These are phyloP conservation scores for Fusarium solani-melongenae DNA, from an alignment of 2,329 filamentous ascomycete species.

Conservation along the genomic window DNA sequence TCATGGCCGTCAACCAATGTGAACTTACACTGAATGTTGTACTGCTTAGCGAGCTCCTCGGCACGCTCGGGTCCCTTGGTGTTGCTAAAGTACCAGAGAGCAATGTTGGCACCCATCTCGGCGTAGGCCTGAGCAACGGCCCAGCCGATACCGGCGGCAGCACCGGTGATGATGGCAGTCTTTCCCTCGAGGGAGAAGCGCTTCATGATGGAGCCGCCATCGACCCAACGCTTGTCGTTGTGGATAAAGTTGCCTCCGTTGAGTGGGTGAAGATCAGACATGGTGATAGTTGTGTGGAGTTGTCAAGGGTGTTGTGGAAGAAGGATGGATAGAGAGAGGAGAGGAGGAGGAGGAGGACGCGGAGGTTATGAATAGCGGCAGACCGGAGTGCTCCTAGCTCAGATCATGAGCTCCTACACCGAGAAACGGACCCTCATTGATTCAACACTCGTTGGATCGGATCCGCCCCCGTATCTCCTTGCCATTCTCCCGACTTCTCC, in stretches of 20 bases:
- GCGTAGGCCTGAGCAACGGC: constrained; percentile 70
- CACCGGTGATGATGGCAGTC: constrained; percentile 74
- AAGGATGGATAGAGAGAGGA: not conserved
- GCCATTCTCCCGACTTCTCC: not conserved
- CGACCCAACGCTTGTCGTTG: constrained; percentile 33
- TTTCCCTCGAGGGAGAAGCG: constrained; percentile 73
- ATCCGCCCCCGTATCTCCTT: constrained; percentile 12
- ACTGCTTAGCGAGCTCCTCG: constrained; percentile 68
- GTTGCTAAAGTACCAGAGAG: constrained; percentile 76
- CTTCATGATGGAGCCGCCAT: constrained; percentile 41
- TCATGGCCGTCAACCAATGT: no score
- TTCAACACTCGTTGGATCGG: not conserved
- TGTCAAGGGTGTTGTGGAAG: not conserved
- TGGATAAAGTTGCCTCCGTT: constrained; percentile 42
- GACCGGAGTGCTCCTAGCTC: not conserved
- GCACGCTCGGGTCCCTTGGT: constrained; percentile 69
- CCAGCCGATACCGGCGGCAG: constrained; percentile 72
- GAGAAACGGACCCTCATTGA: constrained; percentile 2
- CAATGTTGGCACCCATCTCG: constrained; percentile 75
- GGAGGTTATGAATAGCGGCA: not conserved
- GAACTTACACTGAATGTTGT: constrained; percentile 70
- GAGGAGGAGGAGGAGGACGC: not conserved
- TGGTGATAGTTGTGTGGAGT: constrained; percentile 7
- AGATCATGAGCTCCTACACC: constrained; percentile 14
- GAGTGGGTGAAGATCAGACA: constrained; percentile 39